Evolutionary conservation across 2,329 filamentous ascomycete species (phyloP), one percentile per base, ranked within the genome.

Genomic region (Septoria linicola): DNA sequence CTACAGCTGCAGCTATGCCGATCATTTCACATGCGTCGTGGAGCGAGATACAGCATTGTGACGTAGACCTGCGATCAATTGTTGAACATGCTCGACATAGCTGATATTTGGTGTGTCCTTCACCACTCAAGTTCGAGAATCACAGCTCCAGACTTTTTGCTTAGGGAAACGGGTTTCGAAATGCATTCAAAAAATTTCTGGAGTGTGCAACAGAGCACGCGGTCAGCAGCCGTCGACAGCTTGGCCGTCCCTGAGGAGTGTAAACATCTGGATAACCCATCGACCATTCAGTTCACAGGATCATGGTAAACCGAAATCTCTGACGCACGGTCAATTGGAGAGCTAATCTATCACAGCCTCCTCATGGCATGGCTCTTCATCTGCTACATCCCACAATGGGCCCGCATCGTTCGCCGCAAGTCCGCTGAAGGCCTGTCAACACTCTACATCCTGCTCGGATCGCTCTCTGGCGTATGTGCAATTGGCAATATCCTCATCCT

Each of bases 371-470:
- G 90, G 50, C 89, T 96, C 61, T 76, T 96, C 57, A 74, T 95
- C 51, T 96, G 91, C 31, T 96, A 96, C 72, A 79, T 96, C 2
- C 91, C 91, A 1, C 91, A 96, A 68, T 91, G 96, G 71, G 82
- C 87, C 68, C 88, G 91, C 63, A 96, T 96, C 70, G 88, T 95
- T 60, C 78, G 81, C 37, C 83, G 89, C 50, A 82, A 85, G 54
- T 93, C 89, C 10, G 92, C 91, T 13, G 90, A 93, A 70, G 92
- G 91, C 58, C 91, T 96, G 55, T 95, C 89, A 14, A 90, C 91
- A 3, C 90, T 91, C 69, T 96, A 95, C 64, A 83, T 96, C 60
- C 81, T 96, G 2, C 82, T 96, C 17, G 91, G 91, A 51, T 88
- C 87, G 30, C 92, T 90, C 1, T 95, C 89, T 1, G 88, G 88